Base-by-base conservation (phyloP, 768 basidiomycete genomes). In the Panaeolus cyanescens region DNA sequence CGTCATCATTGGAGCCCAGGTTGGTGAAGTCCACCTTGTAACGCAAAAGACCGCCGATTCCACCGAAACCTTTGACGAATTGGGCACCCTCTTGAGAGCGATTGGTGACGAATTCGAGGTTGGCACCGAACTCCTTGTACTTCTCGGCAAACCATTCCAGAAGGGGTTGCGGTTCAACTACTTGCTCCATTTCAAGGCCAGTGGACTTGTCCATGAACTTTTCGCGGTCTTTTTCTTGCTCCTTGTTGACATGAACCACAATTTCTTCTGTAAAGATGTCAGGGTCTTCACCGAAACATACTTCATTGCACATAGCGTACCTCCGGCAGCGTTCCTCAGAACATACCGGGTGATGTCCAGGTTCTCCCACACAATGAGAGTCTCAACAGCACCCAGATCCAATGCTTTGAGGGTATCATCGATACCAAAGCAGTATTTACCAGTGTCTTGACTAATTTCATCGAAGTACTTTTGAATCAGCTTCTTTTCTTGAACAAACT, bases 111-210 rank as follows among this genome's bases (percentile, higher is more conserved):
- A 99, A 98, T 79, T 96, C 95, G 62, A 98, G 88, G 67, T 90
- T 89, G 56, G 96, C 93, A 63, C 96, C 97, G 71, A 98, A 99
- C 39, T 96, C 94, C 74, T 93, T 95, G 83, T 99, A 99, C 73
- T 96, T 95, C 73, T 99, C 97, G 45, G 97, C 90, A 74, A 99
- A 95, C 97, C 97, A 99, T 74, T 99, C 97, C 62, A 99, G 87
- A 9, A 99, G 84, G 54, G 92, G 81, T 70, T 92, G 85, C 1
- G 97, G 89, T 66, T 99, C 97, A 2, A 68, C 68, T 8, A 77
- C 76, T 73, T 92, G 90, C 72, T 99, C 97, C 97, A 99, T 99
- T 81, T 99, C 97, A 36, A 88, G 72, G 3, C 92, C 90, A 15
- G 96, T 99, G 3, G 92, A 92, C 76, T 96, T 96, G 83, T 99